Evolutionary conservation across 2,329 filamentous ascomycete species (phyloP).

Genomic region (Trichoderma afroharzianum): DNA sequence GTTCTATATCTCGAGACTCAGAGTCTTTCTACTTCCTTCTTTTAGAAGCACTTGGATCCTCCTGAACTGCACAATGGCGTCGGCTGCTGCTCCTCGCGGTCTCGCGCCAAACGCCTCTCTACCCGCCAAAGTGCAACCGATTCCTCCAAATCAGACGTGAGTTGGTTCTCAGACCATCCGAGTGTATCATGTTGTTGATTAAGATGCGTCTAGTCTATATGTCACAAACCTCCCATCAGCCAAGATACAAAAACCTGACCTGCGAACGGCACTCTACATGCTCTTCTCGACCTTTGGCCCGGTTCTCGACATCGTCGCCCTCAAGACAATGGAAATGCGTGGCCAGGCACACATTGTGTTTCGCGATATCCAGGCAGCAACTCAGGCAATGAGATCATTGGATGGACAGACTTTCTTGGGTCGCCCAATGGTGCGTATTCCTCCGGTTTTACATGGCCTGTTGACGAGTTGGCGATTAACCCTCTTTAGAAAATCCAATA

Average conservation of each 20-base stretch:
- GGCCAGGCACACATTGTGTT: conserved; percentile 94
- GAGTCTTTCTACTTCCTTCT: not conserved
- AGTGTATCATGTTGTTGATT: not conserved
- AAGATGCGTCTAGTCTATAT: conserved; percentile 63
- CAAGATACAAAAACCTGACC: conserved; percentile 84
- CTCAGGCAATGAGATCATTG: conserved; percentile 85
- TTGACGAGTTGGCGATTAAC: not conserved
- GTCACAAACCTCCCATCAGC: conserved; percentile 79
- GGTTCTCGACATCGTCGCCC: conserved; percentile 84
- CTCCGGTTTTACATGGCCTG: not conserved
- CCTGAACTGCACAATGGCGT: conserved; percentile 30
- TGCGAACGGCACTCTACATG: conserved; percentile 84
- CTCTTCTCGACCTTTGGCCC: conserved; percentile 92
- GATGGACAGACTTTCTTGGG: conserved; percentile 86
- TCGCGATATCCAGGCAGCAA: conserved; percentile 84
- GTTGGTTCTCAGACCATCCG: conserved; percentile 30
- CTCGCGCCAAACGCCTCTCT: conserved; percentile 41
- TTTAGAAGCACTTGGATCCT: not conserved
- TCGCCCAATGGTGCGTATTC: conserved; percentile 67
- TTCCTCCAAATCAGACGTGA: conserved; percentile 73
- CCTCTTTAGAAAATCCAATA: conserved; percentile 75
- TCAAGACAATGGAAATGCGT: conserved; percentile 89
- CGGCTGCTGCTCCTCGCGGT: conserved; percentile 38
- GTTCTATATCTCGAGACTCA: not conserved
- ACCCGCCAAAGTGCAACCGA: conserved; percentile 50